These are phyloP conservation scores for Aspergillus fumigatus DNA, from an alignment of 2,329 filamentous ascomycete species.

Conservation along the genomic window DNA sequence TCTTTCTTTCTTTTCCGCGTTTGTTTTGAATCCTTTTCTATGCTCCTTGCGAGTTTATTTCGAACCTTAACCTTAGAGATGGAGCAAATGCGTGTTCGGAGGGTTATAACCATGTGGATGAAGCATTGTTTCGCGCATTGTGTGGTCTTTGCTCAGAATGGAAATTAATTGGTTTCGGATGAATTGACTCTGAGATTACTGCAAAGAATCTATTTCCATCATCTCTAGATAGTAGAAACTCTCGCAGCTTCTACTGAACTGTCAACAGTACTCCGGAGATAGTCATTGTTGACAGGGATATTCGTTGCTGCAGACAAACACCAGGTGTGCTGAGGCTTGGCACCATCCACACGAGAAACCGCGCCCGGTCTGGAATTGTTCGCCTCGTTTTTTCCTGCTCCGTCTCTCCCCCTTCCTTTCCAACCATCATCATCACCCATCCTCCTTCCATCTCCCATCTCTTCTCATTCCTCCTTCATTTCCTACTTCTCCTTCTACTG, in stretches of 20 bases:
- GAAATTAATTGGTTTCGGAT: neutral
- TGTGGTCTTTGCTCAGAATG: neutral
- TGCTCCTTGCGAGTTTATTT: conserved; percentile 6
- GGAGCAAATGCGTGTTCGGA: neutral
- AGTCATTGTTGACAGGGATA: no score
- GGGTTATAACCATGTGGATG: neutral
- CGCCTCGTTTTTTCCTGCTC: conserved; percentile 5
- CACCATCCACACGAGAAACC: conserved; percentile 6
- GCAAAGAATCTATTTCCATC: neutral
- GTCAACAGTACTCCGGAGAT: no score
- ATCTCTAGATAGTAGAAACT: neutral
- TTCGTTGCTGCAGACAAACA: neutral
- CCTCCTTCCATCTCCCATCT: conserved; percentile 5
- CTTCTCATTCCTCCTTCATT: conserved; percentile 6
- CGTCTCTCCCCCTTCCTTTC: conserved; percentile 14
- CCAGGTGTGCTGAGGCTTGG: neutral
- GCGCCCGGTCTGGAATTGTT: conserved; percentile 7
- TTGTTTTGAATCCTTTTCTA: conserved; percentile 11
- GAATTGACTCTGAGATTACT: neutral
- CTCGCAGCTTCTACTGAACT: neutral
- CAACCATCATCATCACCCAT: conserved; percentile 12
- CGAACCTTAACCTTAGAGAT: neutral
- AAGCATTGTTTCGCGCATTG: neutral
- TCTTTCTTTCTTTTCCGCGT: conserved; percentile 4
- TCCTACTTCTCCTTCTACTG: neutral